phyloP scores from a whole-genome alignment of 768 basidiomycete genomes.

The Tephrocybe sp. region DNA sequence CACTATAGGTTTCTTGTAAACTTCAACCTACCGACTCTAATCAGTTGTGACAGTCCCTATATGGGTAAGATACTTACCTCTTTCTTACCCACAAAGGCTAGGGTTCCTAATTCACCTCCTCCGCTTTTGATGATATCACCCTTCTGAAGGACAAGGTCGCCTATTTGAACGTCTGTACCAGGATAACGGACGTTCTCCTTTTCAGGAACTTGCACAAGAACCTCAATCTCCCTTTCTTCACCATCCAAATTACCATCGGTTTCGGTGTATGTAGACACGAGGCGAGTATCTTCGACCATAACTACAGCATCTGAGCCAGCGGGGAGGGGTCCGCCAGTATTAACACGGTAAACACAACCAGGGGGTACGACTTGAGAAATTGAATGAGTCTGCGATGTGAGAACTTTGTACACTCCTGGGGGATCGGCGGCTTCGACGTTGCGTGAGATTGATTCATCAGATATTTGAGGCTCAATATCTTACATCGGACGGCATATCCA shows the following conservation, averaged over 20 bases:
- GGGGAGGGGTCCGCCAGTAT: slow-evolving; percentile 84
- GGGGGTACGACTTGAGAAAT: slow-evolving; percentile 45
- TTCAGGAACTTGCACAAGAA: slow-evolving; percentile 54
- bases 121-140: slow-evolving; percentile 59
- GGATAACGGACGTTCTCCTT: slow-evolving; percentile 74
- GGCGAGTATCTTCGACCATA: slow-evolving; percentile 90
- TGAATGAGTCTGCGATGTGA: slow-evolving; percentile 54
- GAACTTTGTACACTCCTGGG: slow-evolving; percentile 64
- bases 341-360: slow-evolving; percentile 69
- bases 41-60: not conserved
- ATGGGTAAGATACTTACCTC: slow-evolving; percentile 42
- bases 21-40: slow-evolving; percentile 49
- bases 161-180: slow-evolving; percentile 70
- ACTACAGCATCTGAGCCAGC: slow-evolving; percentile 73
- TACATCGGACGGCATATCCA: slow-evolving; percentile 81
- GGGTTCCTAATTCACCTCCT: slow-evolving; percentile 83
- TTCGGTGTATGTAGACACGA: slow-evolving; percentile 51
- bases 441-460: no score
- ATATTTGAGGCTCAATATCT: slow-evolving; percentile 14
- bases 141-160: slow-evolving; percentile 62
- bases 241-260: slow-evolving; percentile 33
- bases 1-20: slow-evolving; percentile 69
- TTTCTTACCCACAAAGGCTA: slow-evolving; percentile 74
- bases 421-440: slow-evolving; percentile 51
- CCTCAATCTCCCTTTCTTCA: slow-evolving; percentile 73